Evolutionary conservation across 495 filamentous ascomycete genomes (phyloP), one percentile per base, ranked within the genome.

Genomic region (Cladorrhinum samala): DNA sequence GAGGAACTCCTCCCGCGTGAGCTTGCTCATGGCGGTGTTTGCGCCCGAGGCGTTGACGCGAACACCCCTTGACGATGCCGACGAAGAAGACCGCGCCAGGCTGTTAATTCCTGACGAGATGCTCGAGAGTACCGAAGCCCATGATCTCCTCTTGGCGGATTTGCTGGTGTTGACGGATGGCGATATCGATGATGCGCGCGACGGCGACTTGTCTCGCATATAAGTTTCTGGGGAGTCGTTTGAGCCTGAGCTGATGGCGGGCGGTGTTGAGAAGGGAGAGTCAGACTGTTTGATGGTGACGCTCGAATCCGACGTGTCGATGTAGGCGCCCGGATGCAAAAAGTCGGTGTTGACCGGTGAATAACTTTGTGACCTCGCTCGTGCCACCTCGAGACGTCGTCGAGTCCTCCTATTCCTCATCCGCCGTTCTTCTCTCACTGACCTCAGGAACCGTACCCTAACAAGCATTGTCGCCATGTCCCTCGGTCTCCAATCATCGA

Each of bases 91-190:
- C 3, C 65, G 55, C 0, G 65, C 65, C n/a, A 68, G 50, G 36
- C 65, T 68, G 19, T 55, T 60, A 24, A 68, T 68, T 11, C 65
- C 65, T 2, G 65, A 66, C 36, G 65, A 68, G 46, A 68, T 68
- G 39, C 65, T 68, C 23, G 65, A 66, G 5, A 68, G 52, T 13
- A 68, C 63, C 20, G 65, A 68, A 5, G 65, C 65, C 65, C 65
- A 68, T 14, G 65, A 68, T 46, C 63, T 42, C 6, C 65, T 58
- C 42, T 66, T 68, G 44, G 63, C 63, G 9, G 65, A 67, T 25
- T 65, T 67, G 27, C 27, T 33, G 5, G 27, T 48, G 55, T 54
- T 2, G 64, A 66, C 0, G 11, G 27, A 47, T 4, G 59, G 49
- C 14, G 62, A 54, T 17, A 52, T 56, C 24, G 63, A 64, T 18